Evolutionary conservation across 176 grass and related monocot genomes (phyloP), one percentile per base, ranked within the genome.

Genomic region (Carex littledalei): DNA sequence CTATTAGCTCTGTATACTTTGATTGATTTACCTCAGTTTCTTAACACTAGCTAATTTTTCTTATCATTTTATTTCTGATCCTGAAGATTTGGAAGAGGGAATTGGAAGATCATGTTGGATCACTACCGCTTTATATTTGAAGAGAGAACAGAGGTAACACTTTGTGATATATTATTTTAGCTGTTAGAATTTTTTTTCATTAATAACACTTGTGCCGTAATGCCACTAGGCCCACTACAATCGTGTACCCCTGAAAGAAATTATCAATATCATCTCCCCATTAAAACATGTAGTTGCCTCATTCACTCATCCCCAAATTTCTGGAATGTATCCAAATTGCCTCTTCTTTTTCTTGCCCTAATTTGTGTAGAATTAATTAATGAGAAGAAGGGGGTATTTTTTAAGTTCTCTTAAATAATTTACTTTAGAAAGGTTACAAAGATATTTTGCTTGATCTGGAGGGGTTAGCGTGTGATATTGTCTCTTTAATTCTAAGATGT

Each of bases 141-240:
- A 29, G 84, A 86, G 15, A 85, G 83, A 65, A 89, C 87, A 45
- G 87, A 75, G 82, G 87, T 89, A 82, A 43, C 15, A 66, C n/a
- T 88, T 37, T 65, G 16, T 22, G 26, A 52, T 73, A 3, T 54
- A 22, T 41, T 73, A 24, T 63, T 82, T 53, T 29, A 11, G 16
- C 49, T 54, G 47, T 77, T 52, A 77, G 0, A 52, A 55, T 14
- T 77, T 77, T 77, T 52, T 21, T 70, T 68, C 72, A 24, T n/a
- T 32, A 54, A 15, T 15, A 29, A 16, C 21, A 55, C 13, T 73
- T 73, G 8, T 73, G 69, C 15, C 31, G 20, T 41, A n/a, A 15
- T 62, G 18, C 47, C 45, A 76, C 43, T 29, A 37, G 47, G 39
- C 69, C 69, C 41, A 73, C 9, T 49, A 50, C 17, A 73, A 73